Conservation (phyloP, 371 early-diverging fungal genomes). For the Mycotypha africana region DNA sequence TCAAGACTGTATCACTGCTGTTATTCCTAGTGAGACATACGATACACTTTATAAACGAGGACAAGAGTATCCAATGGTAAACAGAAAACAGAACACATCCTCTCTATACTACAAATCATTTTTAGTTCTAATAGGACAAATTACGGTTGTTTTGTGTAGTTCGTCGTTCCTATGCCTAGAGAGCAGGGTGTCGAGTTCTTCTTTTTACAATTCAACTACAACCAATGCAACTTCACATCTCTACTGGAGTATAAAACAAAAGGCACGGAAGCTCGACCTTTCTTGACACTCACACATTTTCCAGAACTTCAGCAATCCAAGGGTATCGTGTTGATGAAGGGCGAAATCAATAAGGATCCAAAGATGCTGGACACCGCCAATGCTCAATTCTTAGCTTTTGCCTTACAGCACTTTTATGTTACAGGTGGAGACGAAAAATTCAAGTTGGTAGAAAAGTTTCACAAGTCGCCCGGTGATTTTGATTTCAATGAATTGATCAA, state of each 20-base stretch:
- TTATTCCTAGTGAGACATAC: constrained; percentile 70
- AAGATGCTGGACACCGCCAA: constrained; percentile 60
- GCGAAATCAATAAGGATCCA: constrained; percentile 63
- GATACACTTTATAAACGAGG: constrained; percentile 58
- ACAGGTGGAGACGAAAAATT: constrained; percentile 66
- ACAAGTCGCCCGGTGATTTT: constrained; percentile 68
- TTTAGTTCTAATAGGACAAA: too few species aligned
- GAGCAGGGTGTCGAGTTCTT: constrained; percentile 85
- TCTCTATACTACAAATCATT: too few species aligned
- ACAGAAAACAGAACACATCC: background rate
- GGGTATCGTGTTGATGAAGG: constrained; percentile 88
- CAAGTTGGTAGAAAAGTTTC: constrained; percentile 72
- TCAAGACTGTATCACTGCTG: constrained; percentile 70
- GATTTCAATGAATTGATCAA: constrained; percentile 72
- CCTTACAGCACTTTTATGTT: constrained; percentile 86
- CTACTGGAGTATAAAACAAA: constrained; percentile 89
- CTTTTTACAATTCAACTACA: constrained; percentile 77
- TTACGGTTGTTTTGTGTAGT: too few species aligned
- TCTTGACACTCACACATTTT: constrained; percentile 84
- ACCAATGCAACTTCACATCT: constrained; percentile 83
- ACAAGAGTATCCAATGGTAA: constrained; percentile 71
- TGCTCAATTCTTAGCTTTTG: constrained; percentile 80
- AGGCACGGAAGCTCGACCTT: constrained; percentile 73
- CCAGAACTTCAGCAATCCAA: constrained; percentile 76
- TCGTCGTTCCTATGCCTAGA: constrained; percentile 84